Evolutionary conservation across 768 basidiomycete genomes (phyloP), one percentile per base, ranked within the genome.

Genomic region (Cystobasidium onofrii): DNA sequence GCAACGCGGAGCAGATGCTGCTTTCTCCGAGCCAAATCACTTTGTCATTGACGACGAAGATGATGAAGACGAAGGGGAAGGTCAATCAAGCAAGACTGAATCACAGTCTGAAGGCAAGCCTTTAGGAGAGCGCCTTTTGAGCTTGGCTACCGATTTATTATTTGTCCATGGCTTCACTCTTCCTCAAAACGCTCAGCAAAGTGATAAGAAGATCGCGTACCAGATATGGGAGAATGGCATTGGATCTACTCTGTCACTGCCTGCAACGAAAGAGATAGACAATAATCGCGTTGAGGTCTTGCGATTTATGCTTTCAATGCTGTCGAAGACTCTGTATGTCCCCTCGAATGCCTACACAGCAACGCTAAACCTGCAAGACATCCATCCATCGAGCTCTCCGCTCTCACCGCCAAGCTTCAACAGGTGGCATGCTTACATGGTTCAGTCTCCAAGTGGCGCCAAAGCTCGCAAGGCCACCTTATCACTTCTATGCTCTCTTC

Each of bases 181-280:
- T 10, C 91, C 95, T 10, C 85, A 85, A 33, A 86, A 86, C 80
- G 83, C 89, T 55, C 88, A 90, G 80, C 85, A 87, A 61, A 88
- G 90, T 78, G 88, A 89, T 77, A 86, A 90, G 80, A 89, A 90
- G 80, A 88, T 92, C 55, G 88, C 89, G 80, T 89, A 92, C 83
- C 84, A 90, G 27, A 94, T 94, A 69, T 95, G 95, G 95, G 92
- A 96, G 84, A 92, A 89, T 78, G 95, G 95, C 15, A 86, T 99
- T 27, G 95, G 96, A 15, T 92, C 92, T 1, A 91, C 92, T 1
- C 83, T 85, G 43, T 88, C 90, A 79, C 85, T 87, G 9, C 88
- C 88, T 0, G 83, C 87, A 9, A 85, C 82, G 0, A 77, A 85
- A 85, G 76, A 83, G 29, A 86, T 87, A 66, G 92, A 96, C 79